These are phyloP conservation scores for Solanum bukasovii DNA, from an alignment of 257 asterid species.

Conservation along the genomic window DNA sequence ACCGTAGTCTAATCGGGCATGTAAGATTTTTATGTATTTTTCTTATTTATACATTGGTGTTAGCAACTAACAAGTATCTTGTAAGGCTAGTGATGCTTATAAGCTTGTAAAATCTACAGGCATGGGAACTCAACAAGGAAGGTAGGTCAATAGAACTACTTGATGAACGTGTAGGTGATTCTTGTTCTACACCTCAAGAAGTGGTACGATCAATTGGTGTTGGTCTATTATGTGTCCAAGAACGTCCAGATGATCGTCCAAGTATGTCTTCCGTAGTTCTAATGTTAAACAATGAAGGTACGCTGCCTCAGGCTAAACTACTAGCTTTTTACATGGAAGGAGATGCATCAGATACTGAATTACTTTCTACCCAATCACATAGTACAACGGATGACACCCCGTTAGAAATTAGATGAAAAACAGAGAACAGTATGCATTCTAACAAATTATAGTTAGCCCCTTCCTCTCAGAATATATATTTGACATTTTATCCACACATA, in stretches of 20 bases:
- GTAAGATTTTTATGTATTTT: not conserved
- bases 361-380: not conserved
- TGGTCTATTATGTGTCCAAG: constrained; percentile 30
- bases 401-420: not conserved
- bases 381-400: not conserved
- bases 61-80: not conserved
- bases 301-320: constrained; percentile 13
- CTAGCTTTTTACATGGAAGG: constrained; percentile 23
- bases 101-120: constrained; percentile 8
- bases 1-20: constrained; percentile 15
- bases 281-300: constrained; percentile 21
- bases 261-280: constrained; percentile 16
- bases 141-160: constrained; percentile 11
- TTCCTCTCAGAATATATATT: not conserved
- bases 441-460: not conserved
- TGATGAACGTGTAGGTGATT: not conserved
- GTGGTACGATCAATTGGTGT: constrained; percentile 20
- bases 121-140: constrained; percentile 20
- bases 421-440: not conserved
- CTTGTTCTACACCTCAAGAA: not conserved
- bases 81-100: not conserved
- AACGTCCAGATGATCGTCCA: constrained; percentile 22
- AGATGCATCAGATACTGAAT: not conserved
- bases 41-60: not conserved
- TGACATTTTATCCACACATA: not conserved